A percentile compares a stretch with the other conserved stretches of the same genome.
These are phyloP conservation scores for Hortaea sp. DNA, from an alignment of 2,329 filamentous ascomycete species.

Conservation along the genomic window DNA sequence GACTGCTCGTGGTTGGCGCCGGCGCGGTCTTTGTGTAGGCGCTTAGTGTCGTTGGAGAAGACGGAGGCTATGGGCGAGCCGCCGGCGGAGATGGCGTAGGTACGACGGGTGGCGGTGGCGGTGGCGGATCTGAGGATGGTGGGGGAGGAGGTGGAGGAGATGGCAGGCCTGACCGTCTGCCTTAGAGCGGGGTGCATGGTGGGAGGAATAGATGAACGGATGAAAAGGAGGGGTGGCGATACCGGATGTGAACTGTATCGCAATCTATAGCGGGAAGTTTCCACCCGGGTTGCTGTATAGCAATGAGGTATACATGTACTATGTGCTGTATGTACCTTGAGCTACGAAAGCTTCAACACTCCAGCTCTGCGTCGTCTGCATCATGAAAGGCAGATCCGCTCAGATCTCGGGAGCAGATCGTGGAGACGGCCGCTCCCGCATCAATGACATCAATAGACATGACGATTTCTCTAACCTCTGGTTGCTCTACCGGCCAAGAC, in stretches of 20 bases:
- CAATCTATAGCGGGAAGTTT: too few species aligned
- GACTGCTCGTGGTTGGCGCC: conserved; percentile 60
- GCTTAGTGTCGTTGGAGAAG: conserved; percentile 83
- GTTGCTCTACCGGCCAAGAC: not conserved
- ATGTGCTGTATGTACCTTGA: too few species aligned
- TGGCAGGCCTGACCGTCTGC: too few species aligned
- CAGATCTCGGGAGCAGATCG: not conserved
- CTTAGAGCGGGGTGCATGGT: too few species aligned
- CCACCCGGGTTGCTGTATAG: too few species aligned
- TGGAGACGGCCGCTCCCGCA: not conserved
- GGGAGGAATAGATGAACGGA: too few species aligned
- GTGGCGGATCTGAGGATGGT: not conserved
- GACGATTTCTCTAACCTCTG: not conserved
- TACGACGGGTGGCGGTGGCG: conserved; percentile 40
- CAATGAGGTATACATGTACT: too few species aligned
- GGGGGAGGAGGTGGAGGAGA: not conserved
- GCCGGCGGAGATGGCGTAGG: conserved; percentile 68
- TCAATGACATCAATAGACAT: not conserved
- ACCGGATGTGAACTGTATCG: too few species aligned
- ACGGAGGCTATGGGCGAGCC: conserved; percentile 74
- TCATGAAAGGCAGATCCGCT: not conserved
- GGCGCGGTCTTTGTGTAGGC: conserved; percentile 81
- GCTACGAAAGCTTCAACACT: too few species aligned
- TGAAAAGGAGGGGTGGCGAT: too few species aligned
- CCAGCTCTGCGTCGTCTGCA: too few species aligned